Base-by-base conservation (phyloP, 768 basidiomycete genomes). In the Russula sp. region DNA sequence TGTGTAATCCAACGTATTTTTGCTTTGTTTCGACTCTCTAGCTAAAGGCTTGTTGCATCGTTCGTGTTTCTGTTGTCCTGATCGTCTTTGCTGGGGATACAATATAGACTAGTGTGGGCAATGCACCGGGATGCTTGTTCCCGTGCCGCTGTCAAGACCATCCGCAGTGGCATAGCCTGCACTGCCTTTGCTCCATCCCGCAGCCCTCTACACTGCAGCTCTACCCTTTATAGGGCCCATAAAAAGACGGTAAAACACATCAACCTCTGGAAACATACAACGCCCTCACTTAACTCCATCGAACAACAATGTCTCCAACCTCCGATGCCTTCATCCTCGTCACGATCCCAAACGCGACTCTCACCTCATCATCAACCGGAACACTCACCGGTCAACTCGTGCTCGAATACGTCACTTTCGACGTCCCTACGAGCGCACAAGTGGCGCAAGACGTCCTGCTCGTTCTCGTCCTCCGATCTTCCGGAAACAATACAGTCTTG, bases 381-480 rank as follows among this genome's bases (percentile, higher is more conserved):
- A 64, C 68, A 11, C 24, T 60, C 56, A 58, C 56, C 49, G 60
- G 58, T 22, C 59, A 16, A 10, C 63, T 69, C 49, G 63, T 53
- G 6, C 63, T 69, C 51, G 62, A 69, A 56, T 69, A 64, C 34
- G 44, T 69, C 56, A 64, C 66, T 18, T 63, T 59, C 20, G 20
- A 63, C 22, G 32, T 67, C 57, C 57, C 57, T 2, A 2, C 32
- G 5, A 44, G 5, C 30, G 44, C 13, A 22, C 5, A 13, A 20
- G 28, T 11, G 5, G 13, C 30, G 36, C 48, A 20, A 20, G 65
- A 68, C 57, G 66, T 69, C 30, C 44, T 69, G 8, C 68, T 69
- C 60, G 53, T 69, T 32, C 62, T 69, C 62, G 53, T 69, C 40
- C 62, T 69, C 8, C 67, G 66, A 24, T 20, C n/a, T n/a, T n/a